Percentiles rank a stretch among this genome's conserved stretches.
Conservation (phyloP, 768 basidiomycete species). For the Suillus hirtellus region DNA sequence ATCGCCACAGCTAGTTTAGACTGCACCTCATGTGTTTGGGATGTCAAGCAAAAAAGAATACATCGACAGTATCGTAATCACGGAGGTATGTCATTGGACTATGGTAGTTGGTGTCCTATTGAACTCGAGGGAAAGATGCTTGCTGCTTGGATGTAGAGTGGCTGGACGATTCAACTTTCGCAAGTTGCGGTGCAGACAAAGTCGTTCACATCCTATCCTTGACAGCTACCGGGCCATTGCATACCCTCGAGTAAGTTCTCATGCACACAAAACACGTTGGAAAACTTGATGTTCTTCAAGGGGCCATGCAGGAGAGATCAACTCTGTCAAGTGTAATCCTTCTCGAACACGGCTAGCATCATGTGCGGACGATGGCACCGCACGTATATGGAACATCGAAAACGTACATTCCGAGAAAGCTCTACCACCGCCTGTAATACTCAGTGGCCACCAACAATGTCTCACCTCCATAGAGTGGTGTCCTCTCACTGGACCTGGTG, state of each 20-base stretch:
- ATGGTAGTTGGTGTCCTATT: constrained; percentile 9
- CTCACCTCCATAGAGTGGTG: constrained; percentile 75
- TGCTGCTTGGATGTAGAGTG: constrained; percentile 84
- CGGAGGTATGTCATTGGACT: constrained; percentile 45
- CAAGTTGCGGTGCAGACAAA: constrained; percentile 71
- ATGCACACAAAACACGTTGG: constrained; percentile 1
- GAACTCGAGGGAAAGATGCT: constrained; percentile 40
- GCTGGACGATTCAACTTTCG: constrained; percentile 70
- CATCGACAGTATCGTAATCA: constrained; percentile 67
- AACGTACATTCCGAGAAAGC: constrained; percentile 37
- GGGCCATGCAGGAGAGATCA: constrained; percentile 77
- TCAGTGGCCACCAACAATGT: constrained; percentile 65
- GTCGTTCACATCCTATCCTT: constrained; percentile 62
- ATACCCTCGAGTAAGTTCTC: constrained; percentile 57
- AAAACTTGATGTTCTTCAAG: constrained; percentile 35
- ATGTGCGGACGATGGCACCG: constrained; percentile 80
- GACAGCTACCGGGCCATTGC: constrained; percentile 52
- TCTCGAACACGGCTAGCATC: constrained; percentile 70
- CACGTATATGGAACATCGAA: constrained; percentile 73
- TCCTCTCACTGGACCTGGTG: constrained; percentile 45
- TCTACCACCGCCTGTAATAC: constrained; percentile 30
- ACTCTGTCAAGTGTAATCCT: constrained; percentile 71
- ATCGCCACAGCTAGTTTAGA: constrained; percentile 78
- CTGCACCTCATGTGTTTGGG: constrained; percentile 77
- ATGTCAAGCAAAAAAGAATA: constrained; percentile 60